These are phyloP conservation scores for Oryza meyeriana DNA, from an alignment of 176 grass and related monocot species.

Conservation along the genomic window DNA sequence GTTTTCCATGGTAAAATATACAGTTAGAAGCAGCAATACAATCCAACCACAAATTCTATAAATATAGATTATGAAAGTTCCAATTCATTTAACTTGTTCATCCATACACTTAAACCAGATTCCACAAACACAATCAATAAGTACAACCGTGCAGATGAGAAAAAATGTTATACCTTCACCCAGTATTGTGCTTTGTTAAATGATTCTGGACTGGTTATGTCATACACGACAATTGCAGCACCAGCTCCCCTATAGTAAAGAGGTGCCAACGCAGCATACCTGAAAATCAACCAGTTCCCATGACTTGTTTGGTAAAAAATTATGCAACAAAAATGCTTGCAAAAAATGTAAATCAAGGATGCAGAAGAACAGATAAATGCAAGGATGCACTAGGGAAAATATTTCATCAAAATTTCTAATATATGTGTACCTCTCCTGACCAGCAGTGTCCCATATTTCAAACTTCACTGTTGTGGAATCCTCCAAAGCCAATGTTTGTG, in stretches of 20 bases:
- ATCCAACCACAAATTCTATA: neutral
- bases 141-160: neutral
- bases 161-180: conserved; percentile 60
- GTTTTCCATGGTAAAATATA: neutral
- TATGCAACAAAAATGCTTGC: neutral
- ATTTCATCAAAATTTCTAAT: neutral
- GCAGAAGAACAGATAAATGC: neutral
- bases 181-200: conserved; percentile 89
- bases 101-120: neutral
- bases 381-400: neutral
- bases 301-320: conserved; percentile 15
- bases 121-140: neutral
- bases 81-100: neutral
- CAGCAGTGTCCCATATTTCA: conserved; percentile 96
- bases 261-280: conserved; percentile 86
- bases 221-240: conserved; percentile 78
- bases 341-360: neutral
- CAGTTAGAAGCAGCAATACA: neutral
- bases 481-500: conserved; percentile 75
- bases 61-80: neutral
- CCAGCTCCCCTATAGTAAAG: conserved; percentile 83
- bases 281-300: conserved; percentile 24
- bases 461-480: conserved; percentile 78
- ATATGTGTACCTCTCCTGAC: conserved; percentile 65
- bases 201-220: conserved; percentile 88